Evolutionary conservation across 1,284 basidiomycete species (phyloP).

Genomic region (Naganishia albida): DNA sequence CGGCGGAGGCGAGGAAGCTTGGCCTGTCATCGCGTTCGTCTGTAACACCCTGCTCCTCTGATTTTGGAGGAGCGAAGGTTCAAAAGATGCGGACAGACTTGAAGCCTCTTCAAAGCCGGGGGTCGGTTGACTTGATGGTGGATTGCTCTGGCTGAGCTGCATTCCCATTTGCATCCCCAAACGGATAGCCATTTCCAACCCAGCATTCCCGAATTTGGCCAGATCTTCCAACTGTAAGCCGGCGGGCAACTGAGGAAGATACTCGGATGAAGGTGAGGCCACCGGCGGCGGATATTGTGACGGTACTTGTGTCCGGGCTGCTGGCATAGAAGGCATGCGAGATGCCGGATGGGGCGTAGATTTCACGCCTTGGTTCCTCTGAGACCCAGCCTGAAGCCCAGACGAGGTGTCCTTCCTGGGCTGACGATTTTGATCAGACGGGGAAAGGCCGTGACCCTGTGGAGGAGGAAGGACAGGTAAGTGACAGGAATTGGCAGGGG

Average conservation of each 20-base stretch:
- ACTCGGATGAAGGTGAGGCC: neutral
- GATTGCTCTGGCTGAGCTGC: slow-evolving; percentile 33
- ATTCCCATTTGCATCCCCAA: slow-evolving; percentile 55
- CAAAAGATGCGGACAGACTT: slow-evolving; percentile 11
- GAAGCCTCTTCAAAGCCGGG: slow-evolving; percentile 2
- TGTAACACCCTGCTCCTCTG: slow-evolving; percentile 14
- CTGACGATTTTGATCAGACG: slow-evolving; percentile 8
- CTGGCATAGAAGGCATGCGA: neutral
- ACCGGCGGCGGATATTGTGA: neutral
- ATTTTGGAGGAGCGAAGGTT: slow-evolving; percentile 1
- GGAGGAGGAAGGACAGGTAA: neutral
- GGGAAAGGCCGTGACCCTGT: slow-evolving; percentile 1
- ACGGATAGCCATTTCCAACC: slow-evolving; percentile 55
- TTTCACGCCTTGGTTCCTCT: slow-evolving; percentile 4
- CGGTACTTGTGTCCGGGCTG: neutral
- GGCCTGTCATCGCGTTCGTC: neutral
- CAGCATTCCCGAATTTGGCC: slow-evolving; percentile 48
- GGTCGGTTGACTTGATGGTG: slow-evolving; percentile 32
- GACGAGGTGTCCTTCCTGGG: neutral
- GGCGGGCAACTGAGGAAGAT: slow-evolving; percentile 49
- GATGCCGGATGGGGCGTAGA: neutral
- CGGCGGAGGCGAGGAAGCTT: slow-evolving; percentile 10
- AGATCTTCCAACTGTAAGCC: slow-evolving; percentile 50
- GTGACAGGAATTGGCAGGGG: neutral
- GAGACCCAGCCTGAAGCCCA: neutral